A percentile compares a stretch with the other conserved stretches of the same genome.
Evolutionary conservation across 1,284 basidiomycete genomes (phyloP).

Genomic region (Ceratobasidium sp.): DNA sequence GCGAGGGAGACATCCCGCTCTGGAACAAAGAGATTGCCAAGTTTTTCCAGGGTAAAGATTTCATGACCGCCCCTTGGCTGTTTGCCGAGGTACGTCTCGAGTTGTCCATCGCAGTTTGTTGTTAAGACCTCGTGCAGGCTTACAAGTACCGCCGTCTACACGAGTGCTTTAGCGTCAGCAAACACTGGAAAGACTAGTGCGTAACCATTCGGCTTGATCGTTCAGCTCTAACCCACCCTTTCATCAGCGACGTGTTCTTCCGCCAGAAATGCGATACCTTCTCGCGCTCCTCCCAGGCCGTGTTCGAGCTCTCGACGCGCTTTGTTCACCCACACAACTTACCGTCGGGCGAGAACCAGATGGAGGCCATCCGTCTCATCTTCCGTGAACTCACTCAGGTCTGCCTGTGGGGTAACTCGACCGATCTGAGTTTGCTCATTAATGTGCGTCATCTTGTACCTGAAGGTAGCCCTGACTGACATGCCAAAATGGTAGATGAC

Average conservation of each 20-base stretch:
- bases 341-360: conserved; percentile 66
- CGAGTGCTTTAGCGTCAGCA: conserved; percentile 94
- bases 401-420: conserved; percentile 96
- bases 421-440: conserved; percentile 94
- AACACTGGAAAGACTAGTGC: conserved; percentile 90
- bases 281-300: conserved; percentile 89
- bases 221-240: neutral
- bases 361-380: conserved; percentile 83
- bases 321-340: conserved; percentile 88
- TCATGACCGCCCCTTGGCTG: conserved; percentile 96
- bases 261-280: conserved; percentile 97
- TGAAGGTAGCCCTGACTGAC: neutral
- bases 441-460: conserved; percentile 60
- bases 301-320: conserved; percentile 93
- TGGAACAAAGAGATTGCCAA: conserved; percentile 98
- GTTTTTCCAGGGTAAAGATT: conserved; percentile 96
- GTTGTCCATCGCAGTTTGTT: neutral
- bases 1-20: conserved; percentile 91
- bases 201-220: conserved; percentile 55
- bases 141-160: conserved; percentile 97
- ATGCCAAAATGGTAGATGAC: conserved; percentile 71
- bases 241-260: conserved; percentile 81
- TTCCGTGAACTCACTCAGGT: conserved; percentile 97
- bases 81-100: conserved; percentile 74
- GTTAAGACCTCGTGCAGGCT: conserved; percentile 58